Conservation (phyloP, 331 rosid species). For the Spiraea crenata region DNA sequence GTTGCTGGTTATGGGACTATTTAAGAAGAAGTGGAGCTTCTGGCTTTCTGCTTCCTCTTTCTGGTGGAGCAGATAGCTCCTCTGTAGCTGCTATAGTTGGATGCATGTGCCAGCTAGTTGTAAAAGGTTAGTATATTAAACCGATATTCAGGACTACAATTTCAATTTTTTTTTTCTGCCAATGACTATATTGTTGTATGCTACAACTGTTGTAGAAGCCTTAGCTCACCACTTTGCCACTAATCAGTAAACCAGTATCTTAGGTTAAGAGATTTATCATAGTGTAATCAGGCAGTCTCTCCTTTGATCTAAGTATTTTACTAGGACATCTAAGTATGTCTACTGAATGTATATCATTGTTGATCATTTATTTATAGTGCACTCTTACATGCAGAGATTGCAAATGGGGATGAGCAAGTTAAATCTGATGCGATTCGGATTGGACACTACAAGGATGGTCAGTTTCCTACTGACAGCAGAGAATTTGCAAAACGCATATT, state of each 20-base stretch:
- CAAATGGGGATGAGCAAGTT: conserved; percentile 82
- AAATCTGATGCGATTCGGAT: conserved; percentile 87
- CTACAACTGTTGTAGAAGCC: background rate
- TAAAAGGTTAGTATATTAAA: conserved; percentile 58
- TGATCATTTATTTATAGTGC: conserved; percentile 11
- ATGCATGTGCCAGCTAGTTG: conserved; percentile 95
- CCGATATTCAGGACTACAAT: background rate
- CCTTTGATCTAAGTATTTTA: conserved; percentile 2
- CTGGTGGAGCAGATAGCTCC: conserved; percentile 99
- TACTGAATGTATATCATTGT: background rate
- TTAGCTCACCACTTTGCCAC: background rate
- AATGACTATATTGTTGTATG: background rate
- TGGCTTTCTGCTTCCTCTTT: conserved; percentile 97
- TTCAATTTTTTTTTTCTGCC: background rate
- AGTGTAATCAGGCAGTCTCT: background rate
- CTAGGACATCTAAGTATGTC: background rate
- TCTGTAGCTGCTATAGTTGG: conserved; percentile 96
- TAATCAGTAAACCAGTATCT: background rate
- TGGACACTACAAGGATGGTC: conserved; percentile 82
- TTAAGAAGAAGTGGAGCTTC: conserved; percentile 98
- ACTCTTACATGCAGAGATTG: conserved; percentile 62
- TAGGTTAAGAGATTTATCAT: background rate
- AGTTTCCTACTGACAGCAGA: conserved; percentile 80
- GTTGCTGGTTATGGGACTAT: conserved; percentile 99
- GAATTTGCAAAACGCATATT: conserved; percentile 87